Conservation (phyloP, 345 rosid species). For the Eucalyptus globulus region DNA sequence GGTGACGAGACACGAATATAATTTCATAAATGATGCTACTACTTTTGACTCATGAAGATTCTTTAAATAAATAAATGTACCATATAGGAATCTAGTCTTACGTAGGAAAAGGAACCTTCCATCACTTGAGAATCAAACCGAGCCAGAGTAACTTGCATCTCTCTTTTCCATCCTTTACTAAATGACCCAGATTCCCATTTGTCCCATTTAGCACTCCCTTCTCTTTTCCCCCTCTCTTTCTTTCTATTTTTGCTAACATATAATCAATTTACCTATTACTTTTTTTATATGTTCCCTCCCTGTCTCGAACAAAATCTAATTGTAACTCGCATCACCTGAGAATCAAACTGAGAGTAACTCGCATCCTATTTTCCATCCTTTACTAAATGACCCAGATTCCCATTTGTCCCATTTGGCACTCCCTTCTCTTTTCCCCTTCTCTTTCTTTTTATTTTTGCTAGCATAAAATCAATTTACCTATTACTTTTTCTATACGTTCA, state of each 20-base stretch:
- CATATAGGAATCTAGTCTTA: not conserved
- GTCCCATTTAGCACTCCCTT: not conserved
- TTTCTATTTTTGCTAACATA: not conserved
- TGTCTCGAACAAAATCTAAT: not conserved
- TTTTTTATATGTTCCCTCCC: not conserved
- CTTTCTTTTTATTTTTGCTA: not conserved
- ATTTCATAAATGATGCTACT: not conserved
- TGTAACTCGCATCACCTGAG: not conserved
- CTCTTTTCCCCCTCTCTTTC: not conserved
- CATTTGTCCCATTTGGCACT: not conserved
- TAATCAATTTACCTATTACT: not conserved
- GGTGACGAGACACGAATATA: not conserved
- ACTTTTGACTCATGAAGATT: not conserved
- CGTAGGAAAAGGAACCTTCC: not conserved
- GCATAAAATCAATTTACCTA: not conserved
- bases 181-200: not conserved
- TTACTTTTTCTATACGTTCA: not conserved
- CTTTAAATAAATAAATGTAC: not conserved
- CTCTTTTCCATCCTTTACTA: not conserved
- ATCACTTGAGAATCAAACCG: not conserved
- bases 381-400: not conserved
- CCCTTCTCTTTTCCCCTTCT: not conserved
- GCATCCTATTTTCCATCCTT: not conserved
- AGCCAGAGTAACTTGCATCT: not conserved
- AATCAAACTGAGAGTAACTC: not conserved